phyloP scores from a whole-genome alignment of 495 filamentous ascomycete genomes.

The Tuber calosporum region DNA sequence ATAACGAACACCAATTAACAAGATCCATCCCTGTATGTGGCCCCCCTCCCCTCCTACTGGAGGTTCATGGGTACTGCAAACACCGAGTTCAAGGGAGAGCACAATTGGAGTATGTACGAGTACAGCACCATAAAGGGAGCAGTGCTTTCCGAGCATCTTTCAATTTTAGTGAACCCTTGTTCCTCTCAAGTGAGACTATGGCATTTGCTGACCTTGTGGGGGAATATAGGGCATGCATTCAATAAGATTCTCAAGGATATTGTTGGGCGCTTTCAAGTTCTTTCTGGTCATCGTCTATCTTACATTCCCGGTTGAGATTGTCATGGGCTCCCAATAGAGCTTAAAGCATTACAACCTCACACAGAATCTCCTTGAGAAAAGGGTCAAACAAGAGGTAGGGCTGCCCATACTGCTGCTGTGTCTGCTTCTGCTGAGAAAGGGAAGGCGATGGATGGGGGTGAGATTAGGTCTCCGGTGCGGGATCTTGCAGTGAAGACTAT shows the following conservation, averaged over 20 bases:
- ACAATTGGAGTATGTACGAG: background rate
- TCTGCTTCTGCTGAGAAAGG: slow-evolving; percentile 33
- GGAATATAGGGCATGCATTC: slow-evolving; percentile 68
- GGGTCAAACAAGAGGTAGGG: slow-evolving; percentile 43
- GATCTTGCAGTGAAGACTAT: slow-evolving; percentile 67
- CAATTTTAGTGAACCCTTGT: background rate
- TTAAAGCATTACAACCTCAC: slow-evolving; percentile 72
- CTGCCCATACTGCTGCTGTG: slow-evolving; percentile 38
- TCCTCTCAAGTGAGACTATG: background rate
- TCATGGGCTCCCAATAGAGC: slow-evolving; percentile 93
- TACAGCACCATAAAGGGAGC: too few relatives aligned
- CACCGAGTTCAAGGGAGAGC: background rate
- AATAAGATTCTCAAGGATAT: slow-evolving; percentile 98
- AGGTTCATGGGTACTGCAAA: background rate
- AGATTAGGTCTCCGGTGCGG: slow-evolving; percentile 64
- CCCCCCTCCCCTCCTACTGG: background rate
- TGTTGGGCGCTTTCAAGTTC: slow-evolving; percentile 70
- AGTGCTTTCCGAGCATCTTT: background rate
- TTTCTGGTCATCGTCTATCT: slow-evolving; percentile 64
- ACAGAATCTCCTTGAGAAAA: slow-evolving; percentile 42
- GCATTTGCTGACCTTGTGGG: background rate
- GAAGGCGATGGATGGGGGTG: slow-evolving; percentile 44
- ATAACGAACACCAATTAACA: too few relatives aligned
- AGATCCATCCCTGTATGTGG: background rate
- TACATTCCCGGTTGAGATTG: slow-evolving; percentile 98